Conservation (phyloP, 768 basidiomycete genomes). For the Rhodotorula babjevae region DNA sequence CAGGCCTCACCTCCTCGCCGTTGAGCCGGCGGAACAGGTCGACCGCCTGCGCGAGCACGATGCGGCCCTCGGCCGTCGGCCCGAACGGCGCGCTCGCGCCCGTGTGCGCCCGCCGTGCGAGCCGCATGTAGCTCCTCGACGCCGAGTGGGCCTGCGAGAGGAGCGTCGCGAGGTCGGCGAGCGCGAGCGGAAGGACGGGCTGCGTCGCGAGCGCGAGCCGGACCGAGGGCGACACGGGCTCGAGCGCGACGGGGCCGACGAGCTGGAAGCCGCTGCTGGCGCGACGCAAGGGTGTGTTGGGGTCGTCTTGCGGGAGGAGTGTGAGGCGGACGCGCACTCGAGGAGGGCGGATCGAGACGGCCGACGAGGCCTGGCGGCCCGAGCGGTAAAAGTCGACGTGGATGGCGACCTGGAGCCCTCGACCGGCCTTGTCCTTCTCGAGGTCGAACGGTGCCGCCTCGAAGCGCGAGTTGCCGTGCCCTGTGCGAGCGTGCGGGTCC, state of each 20-base stretch:
- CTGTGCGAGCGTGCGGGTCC: not conserved
- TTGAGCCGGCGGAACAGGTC: constrained; percentile 17
- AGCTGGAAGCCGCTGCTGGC: not conserved
- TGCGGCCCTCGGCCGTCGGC: not conserved
- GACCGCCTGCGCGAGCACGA: constrained; percentile 8
- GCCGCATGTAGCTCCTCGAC: too few relatives aligned
- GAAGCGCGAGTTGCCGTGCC: constrained; percentile 33
- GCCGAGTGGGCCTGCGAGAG: constrained; percentile 15
- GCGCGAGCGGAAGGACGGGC: constrained; percentile 12
- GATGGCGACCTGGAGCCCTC: constrained; percentile 12
- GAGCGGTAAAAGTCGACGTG: constrained; percentile 29
- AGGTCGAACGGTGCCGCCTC: constrained; percentile 33
- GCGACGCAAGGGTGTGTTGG: not conserved
- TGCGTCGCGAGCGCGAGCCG: constrained; percentile 9
- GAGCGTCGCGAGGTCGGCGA: constrained; percentile 18
- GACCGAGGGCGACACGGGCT: constrained; percentile 12
- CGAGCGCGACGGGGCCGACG: not conserved
- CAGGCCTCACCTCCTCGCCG: not conserved
- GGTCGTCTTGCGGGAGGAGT: constrained; percentile 7
- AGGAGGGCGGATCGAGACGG: constrained; percentile 11
- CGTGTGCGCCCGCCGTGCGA: not conserved
- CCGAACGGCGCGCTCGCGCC: not conserved
- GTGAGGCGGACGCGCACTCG: constrained; percentile 20
- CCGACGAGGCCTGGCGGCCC: not conserved
- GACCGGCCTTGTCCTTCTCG: constrained; percentile 15